A percentile compares a stretch with the other conserved stretches of the same genome.
Conservation (phyloP, 495 filamentous ascomycete species). For the Neurospora sp. region DNA sequence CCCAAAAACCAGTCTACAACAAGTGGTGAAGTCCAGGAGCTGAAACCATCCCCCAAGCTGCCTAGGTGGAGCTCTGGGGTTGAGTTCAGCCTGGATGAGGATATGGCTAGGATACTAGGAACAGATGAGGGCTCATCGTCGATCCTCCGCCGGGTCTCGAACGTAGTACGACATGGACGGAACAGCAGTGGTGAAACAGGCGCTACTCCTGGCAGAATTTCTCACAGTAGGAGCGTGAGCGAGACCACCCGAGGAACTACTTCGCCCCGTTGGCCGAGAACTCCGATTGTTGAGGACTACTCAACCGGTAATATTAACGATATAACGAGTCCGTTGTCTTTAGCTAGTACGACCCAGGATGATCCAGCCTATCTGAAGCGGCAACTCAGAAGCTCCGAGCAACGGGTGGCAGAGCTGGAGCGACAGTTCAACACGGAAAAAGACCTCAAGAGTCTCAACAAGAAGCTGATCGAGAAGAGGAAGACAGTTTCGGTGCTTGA, state of each 20-base stretch:
- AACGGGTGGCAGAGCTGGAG: slow-evolving; percentile 77
- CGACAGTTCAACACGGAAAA: slow-evolving; percentile 55
- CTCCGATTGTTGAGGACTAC: slow-evolving; percentile 59
- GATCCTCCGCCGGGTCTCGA: slow-evolving; percentile 79
- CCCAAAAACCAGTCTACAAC: slow-evolving; percentile 49
- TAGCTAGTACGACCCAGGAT: slow-evolving; percentile 47
- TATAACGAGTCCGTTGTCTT: slow-evolving; percentile 62
- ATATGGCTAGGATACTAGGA: slow-evolving; percentile 71
- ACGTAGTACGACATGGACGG: slow-evolving; percentile 85
- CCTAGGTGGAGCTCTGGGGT: slow-evolving; percentile 63
- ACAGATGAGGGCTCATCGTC: slow-evolving; percentile 60
- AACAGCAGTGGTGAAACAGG: slow-evolving; percentile 59
- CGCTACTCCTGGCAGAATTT: slow-evolving; percentile 27
- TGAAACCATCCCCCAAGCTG: slow-evolving; percentile 59
- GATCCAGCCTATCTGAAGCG: slow-evolving; percentile 64
- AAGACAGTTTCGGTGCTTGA: slow-evolving; percentile 95
- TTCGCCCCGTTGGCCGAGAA: slow-evolving; percentile 59
- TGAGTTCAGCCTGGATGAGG: slow-evolving; percentile 85
- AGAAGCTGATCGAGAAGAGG: slow-evolving; percentile 82
- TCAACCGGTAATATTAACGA: slow-evolving; percentile 41
- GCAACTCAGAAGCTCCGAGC: slow-evolving; percentile 70
- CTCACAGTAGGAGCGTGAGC: slow-evolving; percentile 45
- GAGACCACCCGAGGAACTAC: slow-evolving; percentile 45
- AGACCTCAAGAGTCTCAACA: slow-evolving; percentile 75
- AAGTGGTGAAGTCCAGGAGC: slow-evolving; percentile 31